phyloP scores from a whole-genome alignment of 768 basidiomycete species.

The Tulasnella calospora region DNA sequence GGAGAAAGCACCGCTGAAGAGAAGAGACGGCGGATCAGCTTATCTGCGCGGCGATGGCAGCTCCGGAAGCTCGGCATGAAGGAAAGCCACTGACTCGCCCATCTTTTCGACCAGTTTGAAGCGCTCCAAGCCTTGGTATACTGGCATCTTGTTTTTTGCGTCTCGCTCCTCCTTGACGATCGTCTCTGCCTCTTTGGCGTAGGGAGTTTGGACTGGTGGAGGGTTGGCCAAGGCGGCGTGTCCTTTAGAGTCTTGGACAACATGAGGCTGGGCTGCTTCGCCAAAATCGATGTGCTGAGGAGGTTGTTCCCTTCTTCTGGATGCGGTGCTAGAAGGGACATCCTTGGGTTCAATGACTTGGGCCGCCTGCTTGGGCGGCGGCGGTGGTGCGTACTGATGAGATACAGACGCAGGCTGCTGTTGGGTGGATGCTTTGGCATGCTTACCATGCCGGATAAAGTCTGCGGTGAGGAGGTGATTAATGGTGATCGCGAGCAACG shows the following conservation, averaged over 20 bases:
- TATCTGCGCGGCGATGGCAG: background rate
- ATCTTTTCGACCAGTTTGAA: slow-evolving; percentile 77
- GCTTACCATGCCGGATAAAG: slow-evolving; percentile 77
- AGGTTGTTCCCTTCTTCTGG: slow-evolving; percentile 25
- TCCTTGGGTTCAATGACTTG: slow-evolving; percentile 26
- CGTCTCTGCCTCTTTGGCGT: slow-evolving; percentile 46
- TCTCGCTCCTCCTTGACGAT: slow-evolving; percentile 73
- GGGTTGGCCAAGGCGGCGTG: slow-evolving; percentile 18
- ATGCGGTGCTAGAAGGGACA: background rate
- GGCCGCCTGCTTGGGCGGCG: slow-evolving; percentile 29
- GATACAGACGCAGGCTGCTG: slow-evolving; percentile 34
- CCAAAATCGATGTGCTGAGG: slow-evolving; percentile 30
- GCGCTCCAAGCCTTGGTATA: slow-evolving; percentile 76
- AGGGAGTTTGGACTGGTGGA: slow-evolving; percentile 32
- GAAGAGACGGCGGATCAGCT: slow-evolving; percentile 28
- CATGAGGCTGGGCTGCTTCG: background rate
- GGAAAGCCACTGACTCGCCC: slow-evolving; percentile 71
- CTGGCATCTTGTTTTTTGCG: slow-evolving; percentile 72
- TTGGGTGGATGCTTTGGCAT: slow-evolving; percentile 40
- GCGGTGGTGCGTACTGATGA: slow-evolving; percentile 38
- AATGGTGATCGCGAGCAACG: slow-evolving; percentile 30
- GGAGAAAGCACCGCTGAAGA: slow-evolving; percentile 85
- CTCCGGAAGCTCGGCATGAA: background rate
- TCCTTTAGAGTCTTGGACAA: slow-evolving; percentile 13
- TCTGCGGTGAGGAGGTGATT: slow-evolving; percentile 43